Base-by-base conservation (phyloP, 176 grass and related monocot genomes). In the Musa schizocarpa region DNA sequence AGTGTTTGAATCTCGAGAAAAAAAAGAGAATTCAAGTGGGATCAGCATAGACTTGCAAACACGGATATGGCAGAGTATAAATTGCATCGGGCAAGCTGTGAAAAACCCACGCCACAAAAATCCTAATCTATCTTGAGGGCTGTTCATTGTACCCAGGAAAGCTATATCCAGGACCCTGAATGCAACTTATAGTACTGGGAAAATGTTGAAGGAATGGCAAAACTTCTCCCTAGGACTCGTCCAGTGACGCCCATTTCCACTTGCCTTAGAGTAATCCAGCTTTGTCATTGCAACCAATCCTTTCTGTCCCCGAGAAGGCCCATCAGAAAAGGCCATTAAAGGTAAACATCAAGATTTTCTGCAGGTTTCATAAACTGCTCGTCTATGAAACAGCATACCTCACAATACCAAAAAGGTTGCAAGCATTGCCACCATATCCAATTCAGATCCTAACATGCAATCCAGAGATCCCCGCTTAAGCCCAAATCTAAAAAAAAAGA, bases 391-490 rank as follows among this genome's bases (percentile, higher is more conserved):
- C 64, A 74, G 75, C 86, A 88, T 92, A 92, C 86, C 86, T 92
- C 86, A 81, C 75, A 81, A 72, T 81, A 92, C 74, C 80, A 92
- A 85, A 85, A 87, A 1, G 50, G 79, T 80, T 74, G 89, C 74
- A 85, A 77, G 78, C 69, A 74, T 48, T 75, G 19, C 54, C 76
- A 74, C 79, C 77, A 90, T 76, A 87, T 91, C 74, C 62, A 86
- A 92, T 86, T 77, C 83, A 83, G 83, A 85, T 88, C 83, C 83
- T 88, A 92, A 86, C 79, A 84, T 19, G 78, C 81, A 92, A 92
- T 88, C 83, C 86, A 78, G 65, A 88, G 83, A 82, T 84, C 72
- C 43, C 72, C 81, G 43, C 86, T 86, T 57, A 92, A 83, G 85
- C 78, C 83, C 78, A 86, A 76, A 86, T 88, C 68, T 86, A 88